Conservation (phyloP, 1,139 yeast species). For the Taphrina pruni region DNA sequence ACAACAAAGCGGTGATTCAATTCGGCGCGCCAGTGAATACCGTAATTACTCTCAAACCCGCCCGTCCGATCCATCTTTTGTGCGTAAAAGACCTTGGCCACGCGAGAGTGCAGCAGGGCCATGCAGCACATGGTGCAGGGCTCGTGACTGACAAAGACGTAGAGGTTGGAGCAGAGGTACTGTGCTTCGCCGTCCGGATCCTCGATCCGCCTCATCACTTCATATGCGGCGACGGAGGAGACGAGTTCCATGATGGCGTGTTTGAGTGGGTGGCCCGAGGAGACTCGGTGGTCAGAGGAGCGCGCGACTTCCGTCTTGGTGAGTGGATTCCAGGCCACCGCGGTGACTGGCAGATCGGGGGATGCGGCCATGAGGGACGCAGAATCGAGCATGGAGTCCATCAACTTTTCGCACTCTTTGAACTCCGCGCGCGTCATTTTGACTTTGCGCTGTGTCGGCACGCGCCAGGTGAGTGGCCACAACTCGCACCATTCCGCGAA, state of each 20-base stretch:
- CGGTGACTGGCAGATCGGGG: constrained; percentile 54
- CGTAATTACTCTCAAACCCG: constrained; percentile 63
- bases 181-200: constrained; percentile 43
- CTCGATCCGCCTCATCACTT: constrained; percentile 52
- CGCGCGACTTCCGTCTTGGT: constrained; percentile 53
- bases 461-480: constrained; percentile 42
- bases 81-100: constrained; percentile 70
- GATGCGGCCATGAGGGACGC: constrained; percentile 27
- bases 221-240: constrained; percentile 62
- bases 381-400: constrained; percentile 28
- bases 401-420: constrained; percentile 26
- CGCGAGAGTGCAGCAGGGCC: constrained; percentile 93
- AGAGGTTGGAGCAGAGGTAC: constrained; percentile 76
- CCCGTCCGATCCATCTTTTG: constrained; percentile 60
- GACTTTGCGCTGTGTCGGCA: constrained; percentile 15
- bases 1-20: constrained; percentile 64
- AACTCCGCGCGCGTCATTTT: constrained; percentile 24
- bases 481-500: constrained; percentile 27
- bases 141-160: constrained; percentile 89
- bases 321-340: constrained; percentile 60
- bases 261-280: constrained; percentile 58
- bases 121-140: constrained; percentile 97
- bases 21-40: constrained; percentile 72
- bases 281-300: constrained; percentile 54
- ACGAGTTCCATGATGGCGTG: constrained; percentile 82